Evolutionary conservation across 257 asterid genomes (phyloP).

Genomic region (Cinchona pubescens): DNA sequence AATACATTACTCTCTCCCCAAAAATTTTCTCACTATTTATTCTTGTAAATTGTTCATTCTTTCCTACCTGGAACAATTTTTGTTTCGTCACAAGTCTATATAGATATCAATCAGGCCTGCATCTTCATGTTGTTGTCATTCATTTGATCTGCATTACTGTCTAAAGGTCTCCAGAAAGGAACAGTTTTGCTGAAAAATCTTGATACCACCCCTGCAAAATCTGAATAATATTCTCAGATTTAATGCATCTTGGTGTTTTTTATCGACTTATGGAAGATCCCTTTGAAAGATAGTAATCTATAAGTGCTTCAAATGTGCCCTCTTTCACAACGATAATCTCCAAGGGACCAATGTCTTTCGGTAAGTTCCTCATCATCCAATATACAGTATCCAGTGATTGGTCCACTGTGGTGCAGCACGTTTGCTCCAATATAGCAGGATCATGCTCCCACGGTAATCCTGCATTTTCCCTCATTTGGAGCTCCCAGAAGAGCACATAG

Average conservation of each 20-base stretch:
- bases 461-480: neutral
- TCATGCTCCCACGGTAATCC: no score
- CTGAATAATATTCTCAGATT: neutral
- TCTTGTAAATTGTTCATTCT: no score
- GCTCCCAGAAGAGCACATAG: constrained; percentile 13
- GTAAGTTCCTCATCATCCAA: neutral
- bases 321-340: constrained; percentile 15
- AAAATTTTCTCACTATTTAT: no score
- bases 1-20: no score
- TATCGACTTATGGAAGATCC: constrained; percentile 4
- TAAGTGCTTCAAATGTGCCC: neutral
- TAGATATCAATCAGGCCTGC: neutral
- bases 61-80: no score
- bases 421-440: no score
- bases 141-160: no score
- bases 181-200: neutral
- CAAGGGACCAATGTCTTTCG: constrained; percentile 3
- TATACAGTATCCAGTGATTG: neutral
- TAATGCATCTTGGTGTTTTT: constrained; percentile 3
- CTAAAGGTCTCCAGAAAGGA: neutral
- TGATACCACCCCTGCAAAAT: neutral
- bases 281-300: constrained; percentile 1
- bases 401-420: constrained; percentile 2
- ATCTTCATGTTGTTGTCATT: neutral
- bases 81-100: no score